phyloP scores from a whole-genome alignment of 768 basidiomycete genomes.

The Hygrocybe punicea region DNA sequence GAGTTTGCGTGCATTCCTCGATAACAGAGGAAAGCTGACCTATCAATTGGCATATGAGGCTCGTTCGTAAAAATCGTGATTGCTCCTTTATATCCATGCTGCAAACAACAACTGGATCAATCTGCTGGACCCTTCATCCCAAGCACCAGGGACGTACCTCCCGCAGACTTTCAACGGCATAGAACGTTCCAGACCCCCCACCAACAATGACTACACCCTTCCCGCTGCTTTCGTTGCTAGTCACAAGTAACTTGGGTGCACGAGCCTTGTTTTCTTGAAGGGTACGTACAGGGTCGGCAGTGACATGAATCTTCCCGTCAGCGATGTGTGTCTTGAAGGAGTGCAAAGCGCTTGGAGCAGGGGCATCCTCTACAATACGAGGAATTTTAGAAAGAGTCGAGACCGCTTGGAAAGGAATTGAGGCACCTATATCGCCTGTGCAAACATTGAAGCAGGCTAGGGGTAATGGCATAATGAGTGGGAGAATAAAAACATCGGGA shows the following conservation, averaged over 20 bases:
- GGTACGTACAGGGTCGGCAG: conserved; percentile 60
- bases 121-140: background rate
- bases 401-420: background rate
- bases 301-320: conserved; percentile 75
- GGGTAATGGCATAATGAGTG: background rate
- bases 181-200: conserved; percentile 77
- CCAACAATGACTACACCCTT: conserved; percentile 80
- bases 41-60: conserved; percentile 76
- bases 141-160: conserved; percentile 49
- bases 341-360: conserved; percentile 76
- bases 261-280: conserved; percentile 65
- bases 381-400: conserved; percentile 12
- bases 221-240: conserved; percentile 44
- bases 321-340: conserved; percentile 66
- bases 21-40: conserved; percentile 38
- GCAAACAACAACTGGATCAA: conserved; percentile 3
- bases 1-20: background rate
- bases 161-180: conserved; percentile 74
- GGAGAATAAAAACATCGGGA: background rate
- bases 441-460: conserved; percentile 85
- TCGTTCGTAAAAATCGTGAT: conserved; percentile 83
- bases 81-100: conserved; percentile 75
- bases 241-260: conserved; percentile 52
- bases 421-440: conserved; percentile 74
- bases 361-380: conserved; percentile 69